phyloP scores from a whole-genome alignment of 352 stramenopile species.

The Pythium utonaiense region DNA sequence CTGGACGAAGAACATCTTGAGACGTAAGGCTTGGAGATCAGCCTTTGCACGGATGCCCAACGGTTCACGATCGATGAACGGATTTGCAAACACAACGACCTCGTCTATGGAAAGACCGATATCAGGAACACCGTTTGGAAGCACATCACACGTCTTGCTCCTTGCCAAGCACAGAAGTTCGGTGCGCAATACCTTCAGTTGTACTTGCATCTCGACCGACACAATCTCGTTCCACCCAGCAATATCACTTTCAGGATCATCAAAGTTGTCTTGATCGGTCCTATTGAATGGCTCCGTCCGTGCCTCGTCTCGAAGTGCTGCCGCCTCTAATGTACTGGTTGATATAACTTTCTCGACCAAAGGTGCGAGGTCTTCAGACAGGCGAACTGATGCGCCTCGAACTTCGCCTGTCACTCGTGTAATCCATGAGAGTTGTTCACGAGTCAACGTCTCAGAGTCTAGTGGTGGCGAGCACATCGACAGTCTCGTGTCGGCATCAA shows the following conservation, averaged over 20 bases:
- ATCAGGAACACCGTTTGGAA: constrained; percentile 44
- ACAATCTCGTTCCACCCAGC: constrained; percentile 9
- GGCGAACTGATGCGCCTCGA: neutral
- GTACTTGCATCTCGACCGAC: constrained; percentile 44
- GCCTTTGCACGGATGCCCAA: constrained; percentile 60
- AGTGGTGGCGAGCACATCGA: neutral
- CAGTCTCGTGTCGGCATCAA: constrained; percentile 3
- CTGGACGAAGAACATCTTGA: constrained; percentile 44
- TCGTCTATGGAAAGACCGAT: constrained; percentile 49
- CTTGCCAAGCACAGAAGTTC: constrained; percentile 35
- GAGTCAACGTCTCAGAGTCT: neutral
- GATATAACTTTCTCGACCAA: constrained; percentile 1
- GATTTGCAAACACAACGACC: constrained; percentile 50
- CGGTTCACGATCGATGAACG: constrained; percentile 41
- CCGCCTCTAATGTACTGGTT: neutral
- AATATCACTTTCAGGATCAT: neutral
- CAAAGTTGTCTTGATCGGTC: neutral
- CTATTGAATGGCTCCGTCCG: neutral
- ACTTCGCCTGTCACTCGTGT: constrained; percentile 13
- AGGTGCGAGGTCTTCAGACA: constrained; percentile 9
- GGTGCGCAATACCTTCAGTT: constrained; percentile 55
- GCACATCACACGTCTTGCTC: constrained; percentile 35
- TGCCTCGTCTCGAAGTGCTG: neutral
- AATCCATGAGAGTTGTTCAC: neutral
- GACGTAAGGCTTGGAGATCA: constrained; percentile 55